Evolutionary conservation across 805 yeast genomes (phyloP), one percentile per base, ranked within the genome.

Genomic region (Lachancea fermentati): DNA sequence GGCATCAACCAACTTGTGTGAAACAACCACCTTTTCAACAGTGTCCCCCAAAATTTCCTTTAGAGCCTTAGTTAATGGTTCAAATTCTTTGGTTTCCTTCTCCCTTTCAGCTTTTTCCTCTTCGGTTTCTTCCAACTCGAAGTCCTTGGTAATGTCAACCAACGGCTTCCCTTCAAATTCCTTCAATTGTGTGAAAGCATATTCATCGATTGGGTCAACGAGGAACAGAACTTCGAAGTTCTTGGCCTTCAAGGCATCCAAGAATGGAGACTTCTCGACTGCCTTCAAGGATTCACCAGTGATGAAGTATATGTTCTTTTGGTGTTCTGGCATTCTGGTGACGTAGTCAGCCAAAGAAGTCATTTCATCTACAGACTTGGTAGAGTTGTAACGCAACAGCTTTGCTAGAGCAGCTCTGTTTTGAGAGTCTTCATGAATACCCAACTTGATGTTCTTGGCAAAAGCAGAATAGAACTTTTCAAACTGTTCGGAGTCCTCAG

Each of bases 281-380:
- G 96, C 87, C 81, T 93, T 91, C 67, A 86, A 69, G 48, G 95
- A 79, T 78, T 93, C 98, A 83, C 98, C 99, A 66, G 99, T 93
- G 71, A 93, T 93, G 81, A 78, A 93, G 82, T 93, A 93, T 65
- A 93, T 86, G 79, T 93, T 93, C 93, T 93, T 89, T 78, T 93
- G 99, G 78, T 87, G 96, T 74, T 88, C 97, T 68, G 93, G 96
- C 99, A 93, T 93, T 75, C 97, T 85, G 55, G 97, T 91, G 52
- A 93, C 95, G 75, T 93, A 93, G 75, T 93, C 99, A 55, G 94
- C 72, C 63, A 93, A 79, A 30, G 97, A 91, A 54, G 97, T 91
- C 68, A 76, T 67, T 76, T 93, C 98, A 64, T 91, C 98, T 58
- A 78, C 64, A 51, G 96, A 82, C 77, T 89, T 91, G 64, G 97